phyloP scores from a whole-genome alignment of 805 yeast species.

The Candida boidinii region DNA sequence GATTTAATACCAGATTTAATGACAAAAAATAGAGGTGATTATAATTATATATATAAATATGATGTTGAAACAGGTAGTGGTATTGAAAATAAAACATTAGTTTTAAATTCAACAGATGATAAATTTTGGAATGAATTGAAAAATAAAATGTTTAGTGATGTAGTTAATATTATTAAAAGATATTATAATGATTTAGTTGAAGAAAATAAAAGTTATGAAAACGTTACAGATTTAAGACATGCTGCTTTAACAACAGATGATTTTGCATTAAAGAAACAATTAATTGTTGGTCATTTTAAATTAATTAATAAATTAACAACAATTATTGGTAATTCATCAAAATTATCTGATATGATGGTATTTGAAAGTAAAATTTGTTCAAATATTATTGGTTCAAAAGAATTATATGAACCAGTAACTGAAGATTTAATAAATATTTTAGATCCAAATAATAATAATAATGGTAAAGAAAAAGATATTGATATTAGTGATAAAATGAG shows the following conservation, averaged over 20 bases:
- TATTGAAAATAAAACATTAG: constrained; percentile 13
- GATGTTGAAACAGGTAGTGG: constrained; percentile 19
- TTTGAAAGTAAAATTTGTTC: constrained; percentile 79
- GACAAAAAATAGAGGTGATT: constrained; percentile 15
- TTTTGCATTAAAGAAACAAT: constrained; percentile 13
- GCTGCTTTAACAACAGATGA: constrained; percentile 19
- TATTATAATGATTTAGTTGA: constrained; percentile 15
- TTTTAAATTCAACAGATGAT: constrained; percentile 19
- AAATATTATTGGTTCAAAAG: constrained; percentile 57
- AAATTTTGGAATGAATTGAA: constrained; percentile 16
- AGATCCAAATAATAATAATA: too few relatives aligned
- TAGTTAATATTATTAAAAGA: constrained; percentile 18
- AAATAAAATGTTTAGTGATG: constrained; percentile 10
- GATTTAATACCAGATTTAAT: constrained; percentile 39
- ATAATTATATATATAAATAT: constrained; percentile 18
- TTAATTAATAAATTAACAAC: constrained; percentile 55
- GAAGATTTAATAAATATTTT: constrained; percentile 53
- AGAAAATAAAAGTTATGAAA: constrained; percentile 16
- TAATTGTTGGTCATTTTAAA: constrained; percentile 20
- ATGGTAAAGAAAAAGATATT: constrained; percentile 35
- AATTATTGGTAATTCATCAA: constrained; percentile 48
- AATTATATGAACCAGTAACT: constrained; percentile 42
- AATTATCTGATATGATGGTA: constrained; percentile 67
- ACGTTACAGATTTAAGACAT: constrained; percentile 17
- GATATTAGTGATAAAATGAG: constrained; percentile 65